phyloP scores from a whole-genome alignment of 1,139 yeast genomes.

The Lodderomyces oxycetoniae region DNA sequence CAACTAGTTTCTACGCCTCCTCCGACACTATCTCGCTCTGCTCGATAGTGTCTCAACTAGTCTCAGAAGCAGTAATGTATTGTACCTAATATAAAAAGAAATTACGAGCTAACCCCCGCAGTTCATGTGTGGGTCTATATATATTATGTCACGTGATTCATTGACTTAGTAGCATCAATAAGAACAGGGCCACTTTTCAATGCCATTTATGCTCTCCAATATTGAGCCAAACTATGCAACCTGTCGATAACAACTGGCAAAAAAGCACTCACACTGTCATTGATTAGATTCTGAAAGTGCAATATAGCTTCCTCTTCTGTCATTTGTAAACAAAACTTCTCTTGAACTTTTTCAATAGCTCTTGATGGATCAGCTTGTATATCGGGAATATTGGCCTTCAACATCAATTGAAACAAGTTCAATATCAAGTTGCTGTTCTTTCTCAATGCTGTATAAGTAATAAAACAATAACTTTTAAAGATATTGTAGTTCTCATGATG shows the following conservation, averaged over 20 bases:
- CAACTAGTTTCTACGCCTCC: no score
- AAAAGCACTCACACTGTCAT: conserved; percentile 89
- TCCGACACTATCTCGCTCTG: no score
- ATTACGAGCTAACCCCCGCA: no score
- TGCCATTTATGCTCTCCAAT: conserved; percentile 74
- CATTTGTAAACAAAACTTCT: conserved; percentile 88
- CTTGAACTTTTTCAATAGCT: conserved; percentile 85
- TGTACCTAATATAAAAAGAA: no score
- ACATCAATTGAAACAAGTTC: conserved; percentile 89
- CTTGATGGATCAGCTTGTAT: conserved; percentile 70
- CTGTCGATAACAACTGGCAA: conserved; percentile 94
- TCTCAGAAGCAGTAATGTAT: no score
- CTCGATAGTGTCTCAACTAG: no score
- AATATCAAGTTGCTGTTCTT: conserved; percentile 86
- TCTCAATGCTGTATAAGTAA: conserved; percentile 84
- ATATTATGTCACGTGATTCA: no score
- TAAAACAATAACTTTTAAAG: conserved; percentile 90
- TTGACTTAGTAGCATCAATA: no score
- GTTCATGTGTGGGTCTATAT: no score
- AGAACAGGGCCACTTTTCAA: not conserved
- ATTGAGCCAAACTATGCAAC: conserved; percentile 91
- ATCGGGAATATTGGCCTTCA: conserved; percentile 88
- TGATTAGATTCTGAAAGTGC: conserved; percentile 89
- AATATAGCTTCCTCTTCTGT: conserved; percentile 92
- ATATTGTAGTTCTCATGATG: conserved; percentile 77